phyloP scores from a whole-genome alignment of 257 asterid genomes.

The Przewalskia tangutica region DNA sequence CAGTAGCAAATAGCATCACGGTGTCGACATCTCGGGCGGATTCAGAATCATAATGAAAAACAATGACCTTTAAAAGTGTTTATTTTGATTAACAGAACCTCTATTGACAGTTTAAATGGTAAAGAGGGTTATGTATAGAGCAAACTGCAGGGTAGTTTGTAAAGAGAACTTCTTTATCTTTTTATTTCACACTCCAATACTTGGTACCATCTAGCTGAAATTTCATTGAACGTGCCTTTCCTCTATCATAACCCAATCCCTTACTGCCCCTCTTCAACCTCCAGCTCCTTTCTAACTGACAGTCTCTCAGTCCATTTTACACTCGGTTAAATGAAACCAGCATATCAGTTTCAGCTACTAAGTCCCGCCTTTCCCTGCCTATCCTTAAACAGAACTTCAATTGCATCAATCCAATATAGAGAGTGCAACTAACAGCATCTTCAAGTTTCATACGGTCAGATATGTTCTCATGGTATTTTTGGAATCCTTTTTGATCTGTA shows the following conservation, averaged over 20 bases:
- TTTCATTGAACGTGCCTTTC: not conserved
- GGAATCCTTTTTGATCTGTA: not conserved
- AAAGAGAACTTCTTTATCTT: not conserved
- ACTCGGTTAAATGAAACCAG: not conserved
- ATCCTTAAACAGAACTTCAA: not conserved
- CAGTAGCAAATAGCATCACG: not conserved
- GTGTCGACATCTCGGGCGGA: not conserved
- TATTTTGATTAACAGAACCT: not conserved
- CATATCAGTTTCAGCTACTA: not conserved
- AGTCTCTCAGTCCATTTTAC: not conserved
- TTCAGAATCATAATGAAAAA: not conserved
- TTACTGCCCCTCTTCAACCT: not conserved
- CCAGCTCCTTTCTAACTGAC: not conserved
- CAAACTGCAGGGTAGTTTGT: not conserved
- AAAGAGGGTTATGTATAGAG: not conserved
- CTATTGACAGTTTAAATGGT: not conserved
- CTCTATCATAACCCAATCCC: not conserved
- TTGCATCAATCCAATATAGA: not conserved
- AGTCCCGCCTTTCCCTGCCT: not conserved
- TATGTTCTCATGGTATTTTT: not conserved
- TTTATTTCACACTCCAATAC: not conserved
- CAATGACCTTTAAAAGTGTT: not conserved
- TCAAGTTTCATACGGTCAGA: not conserved
- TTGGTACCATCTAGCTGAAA: not conserved
- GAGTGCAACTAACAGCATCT: not conserved